phyloP scores from a whole-genome alignment of 1,284 basidiomycete species.

The Puccinia triticina region DNA sequence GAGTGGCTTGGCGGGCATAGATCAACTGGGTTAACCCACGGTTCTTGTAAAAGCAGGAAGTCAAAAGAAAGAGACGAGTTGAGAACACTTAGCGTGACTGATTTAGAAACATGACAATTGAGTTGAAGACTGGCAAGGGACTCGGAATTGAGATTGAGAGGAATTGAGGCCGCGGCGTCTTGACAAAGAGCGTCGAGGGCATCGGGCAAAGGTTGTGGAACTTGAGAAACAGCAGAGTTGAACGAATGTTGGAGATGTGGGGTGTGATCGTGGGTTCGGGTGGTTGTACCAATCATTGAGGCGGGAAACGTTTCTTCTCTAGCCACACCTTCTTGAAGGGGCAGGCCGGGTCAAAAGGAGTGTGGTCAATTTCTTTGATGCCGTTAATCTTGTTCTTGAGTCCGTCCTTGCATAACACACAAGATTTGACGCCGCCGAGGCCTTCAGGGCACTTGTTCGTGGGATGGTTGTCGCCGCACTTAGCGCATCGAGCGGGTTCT shows the following conservation, averaged over 20 bases:
- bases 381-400: not conserved
- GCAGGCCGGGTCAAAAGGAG: not conserved
- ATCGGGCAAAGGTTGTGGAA: too few relatives aligned
- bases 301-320: not conserved
- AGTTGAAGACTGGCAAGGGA: not conserved
- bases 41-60: not conserved
- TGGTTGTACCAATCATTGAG: not conserved
- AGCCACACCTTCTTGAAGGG: not conserved
- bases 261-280: not conserved
- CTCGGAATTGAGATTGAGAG: not conserved
- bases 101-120: not conserved
- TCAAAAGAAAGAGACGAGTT: not conserved
- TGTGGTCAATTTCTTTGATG: not conserved
- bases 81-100: not conserved
- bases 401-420: not conserved
- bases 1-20: not conserved
- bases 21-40: not conserved
- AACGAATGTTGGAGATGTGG: too few relatives aligned
- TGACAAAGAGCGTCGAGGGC: too few relatives aligned
- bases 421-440: not conserved
- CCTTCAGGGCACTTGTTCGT: conserved; percentile 14
- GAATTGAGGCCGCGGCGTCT: not conserved
- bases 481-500: conserved; percentile 1
- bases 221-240: too few relatives aligned
- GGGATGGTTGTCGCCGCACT: conserved; percentile 1